These are phyloP conservation scores for Penicillium aurantiogriseum DNA, from an alignment of 2,329 filamentous ascomycete species.

Conservation along the genomic window DNA sequence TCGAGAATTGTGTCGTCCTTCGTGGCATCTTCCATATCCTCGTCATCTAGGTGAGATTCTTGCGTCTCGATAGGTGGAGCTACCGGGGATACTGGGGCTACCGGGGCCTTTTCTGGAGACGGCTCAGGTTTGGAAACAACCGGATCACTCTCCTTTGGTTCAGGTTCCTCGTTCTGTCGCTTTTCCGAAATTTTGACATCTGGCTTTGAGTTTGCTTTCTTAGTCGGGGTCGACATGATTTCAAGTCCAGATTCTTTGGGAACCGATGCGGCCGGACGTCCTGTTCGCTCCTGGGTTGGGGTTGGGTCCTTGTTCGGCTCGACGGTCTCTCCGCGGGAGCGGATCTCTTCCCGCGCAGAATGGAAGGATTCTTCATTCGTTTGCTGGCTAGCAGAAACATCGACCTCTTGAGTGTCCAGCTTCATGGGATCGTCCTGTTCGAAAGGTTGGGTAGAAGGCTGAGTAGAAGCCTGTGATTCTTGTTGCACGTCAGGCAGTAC, in stretches of 20 bases:
- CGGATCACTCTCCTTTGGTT: conserved; percentile 14
- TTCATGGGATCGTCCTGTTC: conserved; percentile 27
- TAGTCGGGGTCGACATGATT: not conserved
- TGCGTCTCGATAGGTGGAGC: conserved; percentile 8
- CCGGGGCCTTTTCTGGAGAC: conserved; percentile 20
- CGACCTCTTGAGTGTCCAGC: conserved; percentile 18
- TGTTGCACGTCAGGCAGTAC: conserved; percentile 34
- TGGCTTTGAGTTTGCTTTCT: conserved; percentile 9
- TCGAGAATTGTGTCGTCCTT: conserved; percentile 37
- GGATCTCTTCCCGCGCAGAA: conserved; percentile 44
- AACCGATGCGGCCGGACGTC: conserved; percentile 2
- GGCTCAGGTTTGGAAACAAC: conserved; percentile 9
- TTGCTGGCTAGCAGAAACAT: conserved; percentile 34
- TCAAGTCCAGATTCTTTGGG: conserved; percentile 8
- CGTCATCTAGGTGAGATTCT: conserved; percentile 15
- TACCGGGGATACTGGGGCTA: conserved; percentile 6
- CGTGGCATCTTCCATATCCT: conserved; percentile 22
- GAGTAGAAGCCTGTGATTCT: conserved; percentile 34
- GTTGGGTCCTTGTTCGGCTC: conserved; percentile 38
- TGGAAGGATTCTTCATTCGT: conserved; percentile 49
- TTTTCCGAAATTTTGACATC: conserved; percentile 2
- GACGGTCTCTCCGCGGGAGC: conserved; percentile 35
- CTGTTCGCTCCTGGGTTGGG: conserved; percentile 19
- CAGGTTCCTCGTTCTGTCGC: not conserved
- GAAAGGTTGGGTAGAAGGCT: conserved; percentile 35